Base-by-base conservation (phyloP, 345 rosid species). In the Draba incana region DNA sequence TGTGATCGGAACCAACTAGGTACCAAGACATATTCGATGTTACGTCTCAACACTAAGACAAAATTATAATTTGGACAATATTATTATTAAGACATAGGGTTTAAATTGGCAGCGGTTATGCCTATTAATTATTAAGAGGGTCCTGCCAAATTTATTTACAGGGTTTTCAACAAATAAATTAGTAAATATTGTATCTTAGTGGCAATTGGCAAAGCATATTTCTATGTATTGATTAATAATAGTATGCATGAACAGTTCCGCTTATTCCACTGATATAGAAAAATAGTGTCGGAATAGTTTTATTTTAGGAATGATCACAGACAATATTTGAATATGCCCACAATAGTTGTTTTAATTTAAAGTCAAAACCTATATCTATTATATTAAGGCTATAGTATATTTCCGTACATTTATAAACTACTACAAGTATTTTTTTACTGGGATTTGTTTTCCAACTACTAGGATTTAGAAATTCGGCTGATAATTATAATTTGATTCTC, bases 1-100 rank as follows among this genome's bases (percentile, higher is more conserved):
- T 58, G 62, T 58, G 77, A 42, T 58, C 53, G 23, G 31, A 50
- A 58, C 37, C 67, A 57, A 66, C 47, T n/a, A n/a, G n/a, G n/a
- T n/a, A 50, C 48, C 39, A 64, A 64, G 46, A 39, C 62, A 8
- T 15, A 28, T 39, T 47, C 37, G 68, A 62, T 54, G 43, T 54
- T 44, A 70, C 62, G 20, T 51, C 61, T 31, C 62, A 37, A 5
- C 50, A 46, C 31, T 56, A 46, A 25, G 28, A 43, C 55, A 71
- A 35, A 24, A 4, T 45, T 37, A 14, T 15, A 62, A 43, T 14
- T 71, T 62, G 30, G 38, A 54, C 57, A 54, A 11, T 23, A n/a
- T 8, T n/a, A 23, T 5, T 24, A 64, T 23, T 49, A 14, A 38
- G 25, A 64, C 38, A 5, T 38, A 64, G 48, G 48, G 47, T 23